Evolutionary conservation across 352 stramenopile genomes (phyloP), one percentile per base, ranked within the genome.

Genomic region (Globisporangium acanthophoron): DNA sequence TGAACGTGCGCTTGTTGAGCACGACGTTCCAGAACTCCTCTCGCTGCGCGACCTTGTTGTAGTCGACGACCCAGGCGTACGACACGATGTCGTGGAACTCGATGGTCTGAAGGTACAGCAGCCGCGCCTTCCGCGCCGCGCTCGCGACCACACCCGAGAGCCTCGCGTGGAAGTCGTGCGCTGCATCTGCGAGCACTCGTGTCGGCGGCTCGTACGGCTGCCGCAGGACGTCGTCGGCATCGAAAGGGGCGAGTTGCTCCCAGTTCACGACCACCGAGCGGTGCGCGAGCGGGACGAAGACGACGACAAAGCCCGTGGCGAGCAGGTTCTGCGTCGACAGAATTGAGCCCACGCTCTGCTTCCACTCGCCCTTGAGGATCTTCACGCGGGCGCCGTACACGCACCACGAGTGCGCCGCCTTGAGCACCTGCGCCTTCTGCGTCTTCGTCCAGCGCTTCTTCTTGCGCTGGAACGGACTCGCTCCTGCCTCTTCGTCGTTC

Each of bases 1-100:
- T 70, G 43, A 78, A 56, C 12, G 74, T 73, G n/a, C 77, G 68
- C 47, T 66, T 74, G 63, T 91, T 88, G 8, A 86, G 67, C 21
- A 91, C 81, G 8, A 91, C 77, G 47, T 91, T 89, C 81, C 81
- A 91, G 58, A 76, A 89, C 65, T 91, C 78, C 18, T 69, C 50
- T 41, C 74, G 71, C 43, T 86, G 49, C 49, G 74, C 65, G 4
- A 47, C 55, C 46, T 83, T 79, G 64, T 89, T 85, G 61, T 67
- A 85, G 24, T 88, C 78, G 12, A 75, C 74, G 6, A 89, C 68
- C 81, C 81, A 91, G 5, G 81, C 78, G 46, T 80, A 85, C 29
- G 80, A 73, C n/a, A 66, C 58, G 33, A 91, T 73, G n/a, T 82
- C 75, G 21, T 80, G 71, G 53, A 85, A 91, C 59, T 88, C 80